Percentiles rank a stretch among this genome's conserved stretches.
These are phyloP conservation scores for Xylaria sp. DNA, from an alignment of 495 filamentous ascomycete genomes.

Conservation along the genomic window DNA sequence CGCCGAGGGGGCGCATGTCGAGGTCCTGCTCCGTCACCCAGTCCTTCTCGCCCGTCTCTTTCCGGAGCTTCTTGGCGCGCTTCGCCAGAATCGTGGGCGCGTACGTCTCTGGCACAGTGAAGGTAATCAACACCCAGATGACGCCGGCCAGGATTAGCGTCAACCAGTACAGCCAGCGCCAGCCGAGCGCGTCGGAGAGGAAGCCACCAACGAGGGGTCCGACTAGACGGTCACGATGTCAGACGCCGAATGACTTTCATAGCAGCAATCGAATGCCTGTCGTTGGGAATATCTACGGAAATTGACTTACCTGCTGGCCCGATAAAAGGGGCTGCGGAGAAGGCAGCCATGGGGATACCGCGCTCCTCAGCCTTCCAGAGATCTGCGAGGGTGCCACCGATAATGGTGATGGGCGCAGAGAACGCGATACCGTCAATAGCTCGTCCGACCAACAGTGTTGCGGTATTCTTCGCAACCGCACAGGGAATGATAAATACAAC, in stretches of 20 bases:
- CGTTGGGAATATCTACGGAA: not conserved
- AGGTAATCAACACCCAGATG: slow-evolving; percentile 73
- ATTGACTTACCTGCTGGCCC: slow-evolving; percentile 67
- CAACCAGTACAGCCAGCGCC: slow-evolving; percentile 89
- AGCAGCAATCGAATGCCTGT: not conserved
- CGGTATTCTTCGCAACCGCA: slow-evolving; percentile 75
- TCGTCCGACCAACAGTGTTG: slow-evolving; percentile 74
- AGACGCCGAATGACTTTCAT: not conserved
- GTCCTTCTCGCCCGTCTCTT: slow-evolving; percentile 64
- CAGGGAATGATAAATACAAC: slow-evolving; percentile 81
- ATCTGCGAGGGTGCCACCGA: slow-evolving; percentile 82
- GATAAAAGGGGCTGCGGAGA: slow-evolving; percentile 78
- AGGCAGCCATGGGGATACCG: slow-evolving; percentile 86
- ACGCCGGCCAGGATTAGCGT: slow-evolving; percentile 73
- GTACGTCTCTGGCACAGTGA: slow-evolving; percentile 84
- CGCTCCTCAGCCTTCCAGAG: slow-evolving; percentile 82
- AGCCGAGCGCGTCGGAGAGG: slow-evolving; percentile 69
- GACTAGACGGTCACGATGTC: slow-evolving; percentile 39
- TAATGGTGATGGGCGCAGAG: slow-evolving; percentile 82
- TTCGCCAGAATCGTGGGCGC: slow-evolving; percentile 71
- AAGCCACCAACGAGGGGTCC: slow-evolving; percentile 80
- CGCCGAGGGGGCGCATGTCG: slow-evolving; percentile 67
- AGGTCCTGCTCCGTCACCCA: slow-evolving; percentile 79
- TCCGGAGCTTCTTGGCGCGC: slow-evolving; percentile 71
- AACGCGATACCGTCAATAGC: slow-evolving; percentile 82